Percentiles rank a stretch among this genome's conserved stretches.
Conservation (phyloP, 495 filamentous ascomycete genomes). For the Immersiella caudata region DNA sequence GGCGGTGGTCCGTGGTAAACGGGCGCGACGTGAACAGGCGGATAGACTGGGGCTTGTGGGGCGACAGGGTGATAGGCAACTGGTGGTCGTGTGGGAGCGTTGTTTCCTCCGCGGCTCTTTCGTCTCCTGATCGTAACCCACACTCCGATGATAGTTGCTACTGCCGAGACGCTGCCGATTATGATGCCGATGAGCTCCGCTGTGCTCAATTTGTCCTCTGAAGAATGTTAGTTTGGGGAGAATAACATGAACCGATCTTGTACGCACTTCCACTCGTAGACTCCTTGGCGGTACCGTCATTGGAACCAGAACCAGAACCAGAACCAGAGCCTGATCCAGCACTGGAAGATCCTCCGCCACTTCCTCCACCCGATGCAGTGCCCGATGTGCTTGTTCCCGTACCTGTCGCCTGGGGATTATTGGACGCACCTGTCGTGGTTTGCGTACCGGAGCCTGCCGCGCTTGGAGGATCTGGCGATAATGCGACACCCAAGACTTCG, state of each 20-base stretch:
- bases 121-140: conserved; percentile 4
- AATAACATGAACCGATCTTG: background rate
- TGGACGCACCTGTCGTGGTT: background rate
- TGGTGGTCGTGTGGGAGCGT: background rate
- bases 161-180: conserved; percentile 2
- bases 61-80: background rate
- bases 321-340: background rate
- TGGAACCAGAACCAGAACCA: background rate
- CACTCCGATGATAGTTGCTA: conserved; percentile 3
- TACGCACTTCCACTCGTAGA: background rate
- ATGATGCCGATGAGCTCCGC: conserved; percentile 3
- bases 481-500: background rate
- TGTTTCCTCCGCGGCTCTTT: background rate
- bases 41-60: background rate
- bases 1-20: background rate
- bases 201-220: background rate
- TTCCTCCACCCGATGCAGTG: background rate
- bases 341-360: background rate
- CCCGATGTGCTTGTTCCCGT: background rate
- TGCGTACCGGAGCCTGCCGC: background rate
- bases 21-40: background rate
- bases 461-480: background rate
- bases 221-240: background rate
- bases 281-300: background rate
- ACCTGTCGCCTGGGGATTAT: background rate